Conservation (phyloP, 306 rosid species). For the Prinsepia uniflora region DNA sequence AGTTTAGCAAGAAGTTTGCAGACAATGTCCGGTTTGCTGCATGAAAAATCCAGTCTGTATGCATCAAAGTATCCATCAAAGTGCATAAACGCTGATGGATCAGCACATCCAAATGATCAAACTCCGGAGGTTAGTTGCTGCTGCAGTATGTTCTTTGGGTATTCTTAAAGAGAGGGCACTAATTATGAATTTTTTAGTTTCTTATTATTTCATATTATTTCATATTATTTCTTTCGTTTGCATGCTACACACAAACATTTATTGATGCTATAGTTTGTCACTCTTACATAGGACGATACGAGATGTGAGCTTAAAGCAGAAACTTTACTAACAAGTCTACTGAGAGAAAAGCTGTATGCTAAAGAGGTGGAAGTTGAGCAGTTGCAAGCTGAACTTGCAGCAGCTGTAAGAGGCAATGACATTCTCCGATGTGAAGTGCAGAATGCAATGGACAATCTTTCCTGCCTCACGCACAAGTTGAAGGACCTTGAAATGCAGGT, state of each 20-base stretch:
- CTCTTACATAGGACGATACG: slow-evolving; percentile 43
- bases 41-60: slow-evolving; percentile 56
- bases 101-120: slow-evolving; percentile 44
- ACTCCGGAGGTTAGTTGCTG: slow-evolving; percentile 57
- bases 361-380: slow-evolving; percentile 86
- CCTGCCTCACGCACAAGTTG: slow-evolving; percentile 57
- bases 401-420: slow-evolving; percentile 89
- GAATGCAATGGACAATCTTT: slow-evolving; percentile 66
- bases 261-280: slow-evolving; percentile 1
- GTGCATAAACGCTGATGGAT: slow-evolving; percentile 35
- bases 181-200: not conserved
- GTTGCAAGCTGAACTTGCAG: slow-evolving; percentile 83
- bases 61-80: slow-evolving; percentile 40
- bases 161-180: not conserved
- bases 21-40: slow-evolving; percentile 62
- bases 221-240: not conserved
- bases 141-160: slow-evolving; percentile 1
- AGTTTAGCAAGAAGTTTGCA: slow-evolving; percentile 74
- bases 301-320: slow-evolving; percentile 80
- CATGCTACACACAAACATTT: not conserved
- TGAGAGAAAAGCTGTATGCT: slow-evolving; percentile 75
- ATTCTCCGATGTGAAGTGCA: slow-evolving; percentile 74
- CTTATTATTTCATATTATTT: not conserved
- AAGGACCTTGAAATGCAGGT: slow-evolving; percentile 92
- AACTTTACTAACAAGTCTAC: slow-evolving; percentile 62